Evolutionary conservation across 768 basidiomycete genomes (phyloP).

Genomic region (Gloeopeniophorella convolvens): DNA sequence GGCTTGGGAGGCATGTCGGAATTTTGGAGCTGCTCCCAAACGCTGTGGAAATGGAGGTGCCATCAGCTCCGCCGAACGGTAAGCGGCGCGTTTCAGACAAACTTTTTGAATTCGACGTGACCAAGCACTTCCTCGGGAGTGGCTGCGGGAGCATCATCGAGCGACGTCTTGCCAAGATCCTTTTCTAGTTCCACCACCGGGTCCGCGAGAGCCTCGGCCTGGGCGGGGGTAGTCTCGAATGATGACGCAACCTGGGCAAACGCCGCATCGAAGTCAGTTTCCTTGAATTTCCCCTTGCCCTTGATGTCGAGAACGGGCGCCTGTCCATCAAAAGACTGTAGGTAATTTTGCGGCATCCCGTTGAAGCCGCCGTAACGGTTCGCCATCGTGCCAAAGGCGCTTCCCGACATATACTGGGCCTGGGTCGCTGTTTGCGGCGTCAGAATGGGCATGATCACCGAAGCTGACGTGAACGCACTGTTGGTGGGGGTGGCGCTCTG

Average conservation of each 20-base stretch:
- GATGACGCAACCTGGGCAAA: conserved; percentile 64
- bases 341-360: conserved; percentile 15
- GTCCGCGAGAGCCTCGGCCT: conserved; percentile 30
- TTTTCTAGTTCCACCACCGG: conserved; percentile 44
- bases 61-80: neutral
- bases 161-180: conserved; percentile 31
- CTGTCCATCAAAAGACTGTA: conserved; percentile 19
- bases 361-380: conserved; percentile 22
- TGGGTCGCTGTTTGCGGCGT: conserved; percentile 8
- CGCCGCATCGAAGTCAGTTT: conserved; percentile 81
- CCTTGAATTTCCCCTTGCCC: conserved; percentile 75
- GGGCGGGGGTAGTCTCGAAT: conserved; percentile 34
- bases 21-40: conserved; percentile 56
- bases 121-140: conserved; percentile 18
- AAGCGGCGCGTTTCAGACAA: conserved; percentile 19
- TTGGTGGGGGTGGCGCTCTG: neutral
- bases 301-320: conserved; percentile 28
- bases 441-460: neutral
- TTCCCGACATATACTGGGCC: neutral
- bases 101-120: conserved; percentile 49
- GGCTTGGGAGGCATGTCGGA: conserved; percentile 49
- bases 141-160: conserved; percentile 19
- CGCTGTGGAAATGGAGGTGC: conserved; percentile 32
- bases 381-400: conserved; percentile 11
- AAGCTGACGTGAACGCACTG: neutral